phyloP scores from a whole-genome alignment of 2,329 filamentous ascomycete species.

The Lachnellula arida region DNA sequence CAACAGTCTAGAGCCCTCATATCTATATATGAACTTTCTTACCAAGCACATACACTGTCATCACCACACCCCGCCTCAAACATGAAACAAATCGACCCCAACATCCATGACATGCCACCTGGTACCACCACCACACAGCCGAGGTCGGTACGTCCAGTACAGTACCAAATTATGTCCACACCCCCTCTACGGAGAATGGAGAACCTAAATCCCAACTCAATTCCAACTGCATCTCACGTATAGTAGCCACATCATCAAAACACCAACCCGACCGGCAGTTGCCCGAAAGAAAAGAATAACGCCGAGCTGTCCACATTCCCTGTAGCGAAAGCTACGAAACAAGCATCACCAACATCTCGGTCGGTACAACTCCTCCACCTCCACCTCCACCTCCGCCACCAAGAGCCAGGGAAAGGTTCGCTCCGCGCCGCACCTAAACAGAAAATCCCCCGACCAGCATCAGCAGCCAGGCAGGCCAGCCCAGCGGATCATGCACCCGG shows the following conservation, averaged over 20 bases:
- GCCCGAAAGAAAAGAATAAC: background rate
- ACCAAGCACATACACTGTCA: background rate
- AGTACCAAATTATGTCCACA: background rate
- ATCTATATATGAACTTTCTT: background rate
- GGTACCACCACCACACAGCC: constrained; percentile 6
- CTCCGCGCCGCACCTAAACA: constrained; percentile 12
- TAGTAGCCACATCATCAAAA: too few relatives aligned
- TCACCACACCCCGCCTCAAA: background rate
- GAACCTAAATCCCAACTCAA: background rate
- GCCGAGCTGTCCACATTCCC: background rate
- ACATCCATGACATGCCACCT: background rate
- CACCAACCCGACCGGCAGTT: too few relatives aligned
- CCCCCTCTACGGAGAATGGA: background rate
- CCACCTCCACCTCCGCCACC: too few relatives aligned
- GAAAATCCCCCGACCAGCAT: constrained; percentile 10
- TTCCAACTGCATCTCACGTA: background rate
- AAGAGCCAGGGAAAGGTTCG: background rate
- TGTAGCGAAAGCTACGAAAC: background rate
- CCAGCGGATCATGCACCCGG: background rate
- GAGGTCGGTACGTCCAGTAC: background rate
- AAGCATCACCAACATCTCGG: constrained; percentile 7
- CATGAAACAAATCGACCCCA: constrained; percentile 5
- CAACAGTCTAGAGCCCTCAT: background rate
- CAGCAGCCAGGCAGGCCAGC: background rate
- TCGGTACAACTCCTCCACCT: background rate